phyloP scores from a whole-genome alignment of 2,329 filamentous ascomycete species.

The Cladosporium austrohemisphaericum region DNA sequence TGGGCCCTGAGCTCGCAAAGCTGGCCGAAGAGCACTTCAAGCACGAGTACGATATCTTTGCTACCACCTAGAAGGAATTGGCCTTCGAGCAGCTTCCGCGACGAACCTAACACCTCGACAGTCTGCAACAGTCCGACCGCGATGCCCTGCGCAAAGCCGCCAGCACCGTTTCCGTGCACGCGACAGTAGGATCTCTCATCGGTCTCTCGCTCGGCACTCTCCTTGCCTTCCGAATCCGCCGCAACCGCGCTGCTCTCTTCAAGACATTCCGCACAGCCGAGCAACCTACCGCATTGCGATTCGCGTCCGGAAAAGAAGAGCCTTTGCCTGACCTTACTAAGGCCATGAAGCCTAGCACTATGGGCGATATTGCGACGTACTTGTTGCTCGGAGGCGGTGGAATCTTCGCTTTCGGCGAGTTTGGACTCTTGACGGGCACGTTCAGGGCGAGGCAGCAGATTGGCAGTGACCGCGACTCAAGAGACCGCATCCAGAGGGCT shows the following conservation, averaged over 20 bases:
- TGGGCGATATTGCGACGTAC: conserved; percentile 61
- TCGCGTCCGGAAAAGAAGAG: conserved; percentile 59
- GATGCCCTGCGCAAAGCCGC: conserved; percentile 55
- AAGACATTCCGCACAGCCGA: conserved; percentile 58
- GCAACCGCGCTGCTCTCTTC: conserved; percentile 57
- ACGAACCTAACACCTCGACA: conserved; percentile 34
- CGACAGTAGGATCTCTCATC: conserved; percentile 56
- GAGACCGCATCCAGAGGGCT: conserved; percentile 58
- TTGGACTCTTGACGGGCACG: conserved; percentile 57
- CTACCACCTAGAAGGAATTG: conserved; percentile 50
- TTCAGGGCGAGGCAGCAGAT: conserved; percentile 53
- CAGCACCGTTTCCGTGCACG: conserved; percentile 51
- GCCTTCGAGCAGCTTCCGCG: too few relatives aligned
- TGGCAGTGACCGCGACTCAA: conserved; percentile 50
- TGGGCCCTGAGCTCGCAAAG: conserved; percentile 49
- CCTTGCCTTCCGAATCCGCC: conserved; percentile 55
- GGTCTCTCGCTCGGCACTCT: conserved; percentile 59
- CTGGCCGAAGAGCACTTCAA: conserved; percentile 58
- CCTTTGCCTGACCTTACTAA: conserved; percentile 59
- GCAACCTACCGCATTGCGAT: conserved; percentile 59
- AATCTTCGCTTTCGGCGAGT: conserved; percentile 62
- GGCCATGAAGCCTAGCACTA: conserved; percentile 52
- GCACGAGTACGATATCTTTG: conserved; percentile 42
- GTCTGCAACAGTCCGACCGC: conserved; percentile 56
- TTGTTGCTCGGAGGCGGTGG: conserved; percentile 60